A percentile compares a stretch with the other conserved stretches of the same genome.
phyloP scores from a whole-genome alignment of 2,329 filamentous ascomycete species.

The Cladobotryum mycophilum region DNA sequence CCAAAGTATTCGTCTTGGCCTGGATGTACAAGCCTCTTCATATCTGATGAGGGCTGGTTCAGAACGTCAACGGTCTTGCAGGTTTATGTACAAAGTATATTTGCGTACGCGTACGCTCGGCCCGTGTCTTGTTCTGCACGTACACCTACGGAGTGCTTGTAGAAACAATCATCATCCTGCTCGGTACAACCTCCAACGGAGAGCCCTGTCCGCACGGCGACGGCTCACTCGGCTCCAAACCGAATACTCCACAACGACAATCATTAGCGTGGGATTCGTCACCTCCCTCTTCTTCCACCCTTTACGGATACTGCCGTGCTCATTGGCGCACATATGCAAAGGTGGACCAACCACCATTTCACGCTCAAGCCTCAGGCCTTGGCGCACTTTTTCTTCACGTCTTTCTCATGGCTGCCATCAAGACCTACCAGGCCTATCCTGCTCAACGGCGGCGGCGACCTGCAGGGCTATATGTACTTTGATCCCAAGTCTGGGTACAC shows the following conservation, averaged over 20 bases:
- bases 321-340: slow-evolving; percentile 25
- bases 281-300: slow-evolving; percentile 21
- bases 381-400: slow-evolving; percentile 2
- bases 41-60: too few species aligned
- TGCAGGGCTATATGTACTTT: slow-evolving; percentile 15
- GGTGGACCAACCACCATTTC: slow-evolving; percentile 16
- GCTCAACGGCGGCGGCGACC: slow-evolving; percentile 19
- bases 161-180: too few species aligned
- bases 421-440: background rate
- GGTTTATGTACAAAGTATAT: too few species aligned
- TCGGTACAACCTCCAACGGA: too few species aligned
- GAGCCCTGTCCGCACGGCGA: too few species aligned
- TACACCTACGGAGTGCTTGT: too few species aligned
- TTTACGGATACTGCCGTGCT: slow-evolving; percentile 27
- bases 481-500: too few species aligned
- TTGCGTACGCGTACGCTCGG: too few species aligned
- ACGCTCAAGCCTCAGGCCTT: slow-evolving; percentile 17
- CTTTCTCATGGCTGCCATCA: background rate
- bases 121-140: too few species aligned
- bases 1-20: too few species aligned
- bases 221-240: slow-evolving; percentile 30
- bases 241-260: slow-evolving; percentile 24
- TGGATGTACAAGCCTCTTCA: too few species aligned
- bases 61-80: too few species aligned
- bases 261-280: slow-evolving; percentile 22